Conservation (phyloP, 352 stramenopile species). For the Phytophthora sp. region DNA sequence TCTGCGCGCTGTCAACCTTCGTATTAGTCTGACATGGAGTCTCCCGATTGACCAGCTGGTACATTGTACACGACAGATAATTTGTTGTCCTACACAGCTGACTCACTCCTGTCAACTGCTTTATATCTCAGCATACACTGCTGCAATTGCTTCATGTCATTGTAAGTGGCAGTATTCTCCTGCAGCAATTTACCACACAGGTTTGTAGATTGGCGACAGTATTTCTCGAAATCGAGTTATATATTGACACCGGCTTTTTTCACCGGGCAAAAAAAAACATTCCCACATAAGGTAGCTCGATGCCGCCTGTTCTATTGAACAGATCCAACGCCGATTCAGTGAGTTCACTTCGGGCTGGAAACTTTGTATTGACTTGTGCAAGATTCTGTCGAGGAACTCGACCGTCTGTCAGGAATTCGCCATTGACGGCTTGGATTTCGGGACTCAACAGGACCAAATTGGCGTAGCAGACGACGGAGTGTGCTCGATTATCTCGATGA, state of each 20-base stretch:
- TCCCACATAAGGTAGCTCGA: conserved; percentile 8
- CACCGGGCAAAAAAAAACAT: background rate
- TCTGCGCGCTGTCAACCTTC: conserved; percentile 1
- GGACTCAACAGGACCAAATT: conserved; percentile 2
- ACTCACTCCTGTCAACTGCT: conserved; percentile 10
- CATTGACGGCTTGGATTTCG: conserved; percentile 19
- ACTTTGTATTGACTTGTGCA: conserved; percentile 38
- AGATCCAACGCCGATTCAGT: conserved; percentile 43
- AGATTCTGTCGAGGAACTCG: conserved; percentile 28
- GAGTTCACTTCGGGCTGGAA: conserved; percentile 60
- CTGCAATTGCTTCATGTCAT: conserved; percentile 35
- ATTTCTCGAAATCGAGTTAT: background rate
- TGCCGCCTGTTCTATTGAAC: conserved; percentile 14
- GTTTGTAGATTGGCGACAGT: conserved; percentile 2
- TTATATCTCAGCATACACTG: conserved; percentile 17
- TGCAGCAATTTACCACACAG: conserved; percentile 34
- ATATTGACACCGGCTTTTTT: background rate
- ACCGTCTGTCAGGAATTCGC: conserved; percentile 22
- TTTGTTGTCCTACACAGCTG: background rate
- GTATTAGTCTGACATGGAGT: no score
- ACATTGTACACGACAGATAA: conserved; percentile 3
- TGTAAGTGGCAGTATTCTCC: conserved; percentile 27
- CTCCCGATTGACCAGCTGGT: conserved; percentile 30
- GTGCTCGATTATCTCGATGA: conserved; percentile 25
- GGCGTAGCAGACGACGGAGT: conserved; percentile 12